These are phyloP conservation scores for Globisporangium recalcitrans DNA, from an alignment of 352 stramenopile species.

Conservation along the genomic window DNA sequence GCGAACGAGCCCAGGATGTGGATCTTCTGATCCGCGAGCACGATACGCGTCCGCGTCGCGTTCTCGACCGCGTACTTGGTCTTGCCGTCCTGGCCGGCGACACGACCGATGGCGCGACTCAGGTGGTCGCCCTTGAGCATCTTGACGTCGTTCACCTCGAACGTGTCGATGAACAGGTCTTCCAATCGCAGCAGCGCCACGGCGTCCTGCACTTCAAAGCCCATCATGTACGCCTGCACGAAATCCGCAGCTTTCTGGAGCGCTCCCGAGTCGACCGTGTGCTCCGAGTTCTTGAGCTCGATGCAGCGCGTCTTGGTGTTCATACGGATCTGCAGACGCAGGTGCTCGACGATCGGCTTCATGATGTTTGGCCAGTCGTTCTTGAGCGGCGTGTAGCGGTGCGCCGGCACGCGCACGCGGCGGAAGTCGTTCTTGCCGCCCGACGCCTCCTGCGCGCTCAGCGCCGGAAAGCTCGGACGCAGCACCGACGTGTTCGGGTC, in stretches of 20 bases:
- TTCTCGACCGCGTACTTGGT: slow-evolving; percentile 99
- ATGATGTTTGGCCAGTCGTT: slow-evolving; percentile 99
- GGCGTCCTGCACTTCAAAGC: slow-evolving; percentile 97
- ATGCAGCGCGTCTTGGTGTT: slow-evolving; percentile 99
- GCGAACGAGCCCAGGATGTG: slow-evolving; percentile 98
- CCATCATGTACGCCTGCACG: slow-evolving; percentile 98
- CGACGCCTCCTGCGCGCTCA: slow-evolving; percentile 66
- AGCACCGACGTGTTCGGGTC: slow-evolving; percentile 27
- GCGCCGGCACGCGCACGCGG: slow-evolving; percentile 92
- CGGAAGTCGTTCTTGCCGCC: slow-evolving; percentile 94
- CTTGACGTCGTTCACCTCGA: slow-evolving; percentile 97
- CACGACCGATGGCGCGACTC: slow-evolving; percentile 96
- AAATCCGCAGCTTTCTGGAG: slow-evolving; percentile 98
- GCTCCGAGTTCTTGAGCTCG: slow-evolving; percentile 94
- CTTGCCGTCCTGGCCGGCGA: slow-evolving; percentile 99
- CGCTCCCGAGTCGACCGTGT: slow-evolving; percentile 92
- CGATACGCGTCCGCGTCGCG: slow-evolving; percentile 97
- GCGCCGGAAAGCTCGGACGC: slow-evolving; percentile 66
- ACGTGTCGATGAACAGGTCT: slow-evolving; percentile 98
- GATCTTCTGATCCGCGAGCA: slow-evolving; percentile 97
- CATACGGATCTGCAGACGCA: slow-evolving; percentile 98
- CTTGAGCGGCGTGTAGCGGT: slow-evolving; percentile 98
- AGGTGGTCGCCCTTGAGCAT: slow-evolving; percentile 98
- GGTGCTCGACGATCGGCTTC: slow-evolving; percentile 97
- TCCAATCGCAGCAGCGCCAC: slow-evolving; percentile 98